These are phyloP conservation scores for Santalum album DNA, from an alignment of 164 flowering plant genomes.

Conservation along the genomic window DNA sequence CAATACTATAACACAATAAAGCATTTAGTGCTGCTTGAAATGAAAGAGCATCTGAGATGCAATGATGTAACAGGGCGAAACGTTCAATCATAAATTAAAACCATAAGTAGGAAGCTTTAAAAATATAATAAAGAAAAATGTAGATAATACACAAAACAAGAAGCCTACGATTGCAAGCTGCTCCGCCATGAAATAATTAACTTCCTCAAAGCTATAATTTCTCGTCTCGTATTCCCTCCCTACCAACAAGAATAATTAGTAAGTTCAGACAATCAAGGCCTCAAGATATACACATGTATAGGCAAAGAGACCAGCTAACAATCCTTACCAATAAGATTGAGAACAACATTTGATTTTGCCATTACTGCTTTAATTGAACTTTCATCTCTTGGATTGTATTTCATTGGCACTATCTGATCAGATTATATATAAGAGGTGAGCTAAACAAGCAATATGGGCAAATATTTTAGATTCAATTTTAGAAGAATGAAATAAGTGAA, in stretches of 20 bases:
- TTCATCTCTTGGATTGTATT: conserved; percentile 93
- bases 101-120: too few species aligned
- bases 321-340: conserved; percentile 82
- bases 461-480: neutral
- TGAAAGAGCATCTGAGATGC: too few species aligned
- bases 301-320: neutral
- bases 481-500: neutral
- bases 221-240: conserved; percentile 95
- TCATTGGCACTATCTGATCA: conserved; percentile 90
- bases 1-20: too few species aligned
- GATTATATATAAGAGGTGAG: neutral
- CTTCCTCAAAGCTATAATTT: conserved; percentile 91
- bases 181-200: conserved; percentile 78
- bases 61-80: too few species aligned
- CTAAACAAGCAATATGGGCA: neutral
- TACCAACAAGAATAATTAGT: conserved; percentile 18
- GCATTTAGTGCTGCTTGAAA: too few species aligned
- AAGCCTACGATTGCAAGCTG: conserved; percentile 66
- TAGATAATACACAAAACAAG: neutral
- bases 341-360: conserved; percentile 97
- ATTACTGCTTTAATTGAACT: conserved; percentile 84
- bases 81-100: too few species aligned
- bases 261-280: neutral
- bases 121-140: too few species aligned
- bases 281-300: conserved; percentile 4